phyloP scores from a whole-genome alignment of 129 eudicot genomes.

The Lactuca saligna region DNA sequence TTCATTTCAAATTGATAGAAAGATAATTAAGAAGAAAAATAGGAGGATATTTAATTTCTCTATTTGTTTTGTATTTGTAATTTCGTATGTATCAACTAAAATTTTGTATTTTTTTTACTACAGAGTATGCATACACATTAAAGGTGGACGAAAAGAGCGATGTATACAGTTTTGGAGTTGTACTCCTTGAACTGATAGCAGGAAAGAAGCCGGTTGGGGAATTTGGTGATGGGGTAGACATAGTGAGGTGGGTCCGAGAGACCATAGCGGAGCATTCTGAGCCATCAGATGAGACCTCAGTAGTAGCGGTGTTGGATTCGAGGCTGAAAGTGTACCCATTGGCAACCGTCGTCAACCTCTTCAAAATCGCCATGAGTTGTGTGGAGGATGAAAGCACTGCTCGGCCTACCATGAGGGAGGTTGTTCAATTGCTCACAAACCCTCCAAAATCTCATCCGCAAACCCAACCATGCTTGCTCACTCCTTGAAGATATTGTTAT shows the following conservation, averaged over 20 bases:
- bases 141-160: constrained; percentile 91
- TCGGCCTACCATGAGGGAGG: constrained; percentile 95
- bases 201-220: constrained; percentile 90
- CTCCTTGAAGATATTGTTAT: constrained; percentile 33
- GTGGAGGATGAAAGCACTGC: constrained; percentile 76
- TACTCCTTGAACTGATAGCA: constrained; percentile 75
- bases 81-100: neutral
- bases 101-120: neutral
- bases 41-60: no score
- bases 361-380: constrained; percentile 84
- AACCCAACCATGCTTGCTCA: constrained; percentile 25
- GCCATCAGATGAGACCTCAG: constrained; percentile 63
- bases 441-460: constrained; percentile 38
- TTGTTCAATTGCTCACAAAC: constrained; percentile 77
- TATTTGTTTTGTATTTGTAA: neutral
- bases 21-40: no score
- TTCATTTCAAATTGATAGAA: no score
- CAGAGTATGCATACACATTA: constrained; percentile 93
- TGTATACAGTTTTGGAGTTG: constrained; percentile 93
- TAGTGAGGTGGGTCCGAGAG: constrained; percentile 80
- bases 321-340: constrained; percentile 68
- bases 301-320: constrained; percentile 71
- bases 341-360: constrained; percentile 53
- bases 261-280: constrained; percentile 56
- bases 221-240: constrained; percentile 93